A percentile compares a stretch with the other conserved stretches of the same genome.
phyloP scores from a whole-genome alignment of 2,329 filamentous ascomycete species.

The Fusarium sp. region DNA sequence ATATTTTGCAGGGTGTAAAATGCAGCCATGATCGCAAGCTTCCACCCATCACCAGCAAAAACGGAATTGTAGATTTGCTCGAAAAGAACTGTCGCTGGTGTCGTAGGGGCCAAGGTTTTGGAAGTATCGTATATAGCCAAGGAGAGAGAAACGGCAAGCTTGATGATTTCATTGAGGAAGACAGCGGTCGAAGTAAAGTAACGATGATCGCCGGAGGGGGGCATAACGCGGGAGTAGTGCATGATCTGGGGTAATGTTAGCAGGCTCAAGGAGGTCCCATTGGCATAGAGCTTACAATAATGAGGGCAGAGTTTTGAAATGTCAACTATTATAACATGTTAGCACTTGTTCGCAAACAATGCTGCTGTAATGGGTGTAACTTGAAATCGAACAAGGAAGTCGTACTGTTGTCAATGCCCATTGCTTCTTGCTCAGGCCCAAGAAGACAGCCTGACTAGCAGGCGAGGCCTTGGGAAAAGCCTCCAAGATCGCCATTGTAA shows the following conservation, averaged over 20 bases:
- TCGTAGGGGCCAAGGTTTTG: conserved; percentile 78
- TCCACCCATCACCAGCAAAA: conserved; percentile 93
- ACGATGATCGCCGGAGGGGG: conserved; percentile 81
- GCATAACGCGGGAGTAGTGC: conserved; percentile 96
- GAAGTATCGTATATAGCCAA: conserved; percentile 91
- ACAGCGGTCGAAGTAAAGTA: conserved; percentile 96
- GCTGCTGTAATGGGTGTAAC: not conserved
- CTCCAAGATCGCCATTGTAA: conserved; percentile 42
- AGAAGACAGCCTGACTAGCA: conserved; percentile 28
- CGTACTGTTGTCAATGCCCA: conserved; percentile 41
- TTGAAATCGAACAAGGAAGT: not conserved
- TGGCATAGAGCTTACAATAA: conserved; percentile 64
- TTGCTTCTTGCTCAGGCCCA: conserved; percentile 45
- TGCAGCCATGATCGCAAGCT: conserved; percentile 86
- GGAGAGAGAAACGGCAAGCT: conserved; percentile 85
- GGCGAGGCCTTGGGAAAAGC: conserved; percentile 16
- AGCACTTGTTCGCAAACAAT: conserved; percentile 10
- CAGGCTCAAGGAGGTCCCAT: conserved; percentile 50
- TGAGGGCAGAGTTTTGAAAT: conserved; percentile 79
- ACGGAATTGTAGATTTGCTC: conserved; percentile 82
- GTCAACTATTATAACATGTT: conserved; percentile 67
- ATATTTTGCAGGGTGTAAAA: conserved; percentile 94
- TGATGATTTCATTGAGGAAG: conserved; percentile 91
- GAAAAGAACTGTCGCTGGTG: conserved; percentile 83
- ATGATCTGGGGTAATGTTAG: conserved; percentile 70